phyloP scores from a whole-genome alignment of 1,139 yeast species.

The Suhomyces maxii region DNA sequence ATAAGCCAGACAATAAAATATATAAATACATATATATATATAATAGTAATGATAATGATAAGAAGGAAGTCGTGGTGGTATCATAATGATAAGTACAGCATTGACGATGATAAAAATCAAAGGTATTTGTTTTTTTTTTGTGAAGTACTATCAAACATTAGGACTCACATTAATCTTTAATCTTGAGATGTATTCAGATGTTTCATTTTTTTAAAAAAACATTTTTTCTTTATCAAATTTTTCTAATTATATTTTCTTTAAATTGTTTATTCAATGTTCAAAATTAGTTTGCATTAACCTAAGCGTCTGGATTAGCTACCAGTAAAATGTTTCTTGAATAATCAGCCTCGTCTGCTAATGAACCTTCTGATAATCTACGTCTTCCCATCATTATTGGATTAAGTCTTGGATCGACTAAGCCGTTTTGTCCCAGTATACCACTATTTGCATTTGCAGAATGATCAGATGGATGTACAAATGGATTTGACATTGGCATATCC shows the following conservation, averaged over 20 bases:
- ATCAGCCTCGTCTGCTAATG: constrained; percentile 77
- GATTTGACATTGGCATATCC: constrained; percentile 49
- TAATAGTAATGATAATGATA: not conserved
- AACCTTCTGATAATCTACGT: constrained; percentile 71
- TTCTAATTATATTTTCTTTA: no score
- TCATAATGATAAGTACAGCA: not conserved
- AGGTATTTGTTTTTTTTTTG: no score
- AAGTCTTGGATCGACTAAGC: constrained; percentile 53
- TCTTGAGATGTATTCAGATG: no score
- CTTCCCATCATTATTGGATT: constrained; percentile 73
- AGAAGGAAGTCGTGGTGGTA: constrained; percentile 1
- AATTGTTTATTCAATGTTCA: no score
- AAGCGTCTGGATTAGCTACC: constrained; percentile 68
- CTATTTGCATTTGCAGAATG: constrained; percentile 30
- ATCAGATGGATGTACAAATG: constrained; percentile 61
- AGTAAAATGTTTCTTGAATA: constrained; percentile 70
- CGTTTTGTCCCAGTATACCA: constrained; percentile 14
- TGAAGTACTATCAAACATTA: no score
- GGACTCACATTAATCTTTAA: no score
- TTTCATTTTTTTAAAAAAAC: no score
- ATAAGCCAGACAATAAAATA: constrained; percentile 3
- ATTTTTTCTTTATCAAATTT: no score
- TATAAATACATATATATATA: constrained; percentile 3
- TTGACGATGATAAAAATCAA: not conserved
- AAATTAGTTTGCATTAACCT: not conserved